Conservation (phyloP, 202 grass and related monocot species). For the Setaria viridis region DNA sequence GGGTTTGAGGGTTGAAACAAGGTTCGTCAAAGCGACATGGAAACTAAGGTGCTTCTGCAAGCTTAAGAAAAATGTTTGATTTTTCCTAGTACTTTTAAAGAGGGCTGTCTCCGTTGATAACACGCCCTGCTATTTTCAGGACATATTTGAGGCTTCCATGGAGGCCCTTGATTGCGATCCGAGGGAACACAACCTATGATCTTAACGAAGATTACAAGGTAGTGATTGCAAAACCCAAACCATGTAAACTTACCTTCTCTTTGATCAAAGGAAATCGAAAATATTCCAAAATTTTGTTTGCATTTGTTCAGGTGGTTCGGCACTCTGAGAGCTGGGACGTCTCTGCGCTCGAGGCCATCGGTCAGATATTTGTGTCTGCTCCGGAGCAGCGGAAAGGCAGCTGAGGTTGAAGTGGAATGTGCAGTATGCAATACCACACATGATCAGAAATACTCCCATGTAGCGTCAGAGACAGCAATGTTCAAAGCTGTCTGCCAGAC, state of each 20-base stretch:
- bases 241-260: background rate
- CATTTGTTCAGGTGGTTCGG: constrained; percentile 54
- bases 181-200: constrained; percentile 82
- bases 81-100: background rate
- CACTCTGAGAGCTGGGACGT: constrained; percentile 90
- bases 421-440: background rate
- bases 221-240: background rate
- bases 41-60: constrained; percentile 61
- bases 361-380: constrained; percentile 62
- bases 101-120: background rate
- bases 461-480: background rate
- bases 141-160: constrained; percentile 89
- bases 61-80: background rate
- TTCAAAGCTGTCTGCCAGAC: background rate
- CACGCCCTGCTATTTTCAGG: constrained; percentile 33
- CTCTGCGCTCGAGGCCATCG: constrained; percentile 77
- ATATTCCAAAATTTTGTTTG: background rate
- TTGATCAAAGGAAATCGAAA: background rate
- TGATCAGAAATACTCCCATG: background rate
- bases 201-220: constrained; percentile 71
- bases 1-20: constrained; percentile 54
- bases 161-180: constrained; percentile 75
- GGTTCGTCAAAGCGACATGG: constrained; percentile 79
- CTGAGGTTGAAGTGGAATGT: background rate
- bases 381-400: background rate